Evolutionary conservation across 2,329 filamentous ascomycete genomes (phyloP), one percentile per base, ranked within the genome.

Genomic region (Hymenotorrendiella dingleyae): DNA sequence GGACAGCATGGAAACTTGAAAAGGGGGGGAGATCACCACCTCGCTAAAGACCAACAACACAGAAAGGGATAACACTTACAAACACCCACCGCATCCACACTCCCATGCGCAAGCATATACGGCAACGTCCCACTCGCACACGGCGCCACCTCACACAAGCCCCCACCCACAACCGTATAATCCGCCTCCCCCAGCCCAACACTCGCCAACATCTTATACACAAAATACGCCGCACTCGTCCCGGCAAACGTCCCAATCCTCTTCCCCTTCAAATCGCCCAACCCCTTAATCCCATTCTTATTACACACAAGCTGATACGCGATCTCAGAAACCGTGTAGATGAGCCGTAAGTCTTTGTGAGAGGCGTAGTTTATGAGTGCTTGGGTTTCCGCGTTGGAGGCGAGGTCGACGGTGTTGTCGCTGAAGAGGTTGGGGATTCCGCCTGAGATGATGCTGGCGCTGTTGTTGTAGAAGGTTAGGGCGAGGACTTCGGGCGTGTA

Each of bases 351-450:
- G 26, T 48, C 43, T 24, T 46, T 45, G 30, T 50, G 42, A 1
- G 32, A 19, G 21, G 45, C 33, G 36, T 45, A 50, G 24, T 47
- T 39, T n/a, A 39, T 38, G 4, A 50, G 33, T 4, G 30, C 45
- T 37, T 50, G 48, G n/a, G 45, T 50, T 42, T 50, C 48, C 7
- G 48, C 48, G 21, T 50, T 50, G 16, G 42, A 36, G 7, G 48
- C 45, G 3, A 50, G 36, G 38, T 48, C 45, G 19, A 50, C 36
- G 20, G 17, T 42, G 4, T 22, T 43, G 19, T 47, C 48, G 20
- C 30, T 50, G 8, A 41, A 33, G 17, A 50, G 17, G 28, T 45
- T 46, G 7, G 45, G 39, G 3, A 44, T 38, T 2, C 41, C 43
- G 16, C 47, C 47, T 8, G 35, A 40, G 21, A 23, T 16, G 6